A percentile compares a stretch with the other conserved stretches of the same genome.
phyloP scores from a whole-genome alignment of 2,329 filamentous ascomycete genomes.

The Trichoderma harzianum region DNA sequence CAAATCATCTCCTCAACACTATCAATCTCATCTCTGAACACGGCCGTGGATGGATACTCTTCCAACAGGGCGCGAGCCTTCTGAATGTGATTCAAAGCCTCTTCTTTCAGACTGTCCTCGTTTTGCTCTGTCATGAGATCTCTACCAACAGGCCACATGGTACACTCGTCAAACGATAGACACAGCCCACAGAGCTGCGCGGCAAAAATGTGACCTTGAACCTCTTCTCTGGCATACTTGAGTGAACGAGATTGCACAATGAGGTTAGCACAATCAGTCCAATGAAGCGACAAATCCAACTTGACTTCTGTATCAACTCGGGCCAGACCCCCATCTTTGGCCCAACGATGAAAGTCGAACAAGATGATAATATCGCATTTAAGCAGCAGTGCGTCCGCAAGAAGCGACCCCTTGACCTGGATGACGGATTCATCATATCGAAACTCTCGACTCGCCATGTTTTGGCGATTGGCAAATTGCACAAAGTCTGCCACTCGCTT shows the following conservation, averaged over 20 bases:
- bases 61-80: neutral
- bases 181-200: conserved; percentile 45
- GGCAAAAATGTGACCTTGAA: conserved; percentile 49
- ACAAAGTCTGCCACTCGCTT: conserved; percentile 45
- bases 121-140: conserved; percentile 15
- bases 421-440: conserved; percentile 34
- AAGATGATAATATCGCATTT: conserved; percentile 49
- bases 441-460: conserved; percentile 28
- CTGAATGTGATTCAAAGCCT: neutral
- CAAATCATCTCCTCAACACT: conserved; percentile 22
- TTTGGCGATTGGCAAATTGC: conserved; percentile 35
- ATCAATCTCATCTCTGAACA: neutral
- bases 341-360: conserved; percentile 34
- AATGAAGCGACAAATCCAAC: conserved; percentile 31
- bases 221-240: conserved; percentile 40
- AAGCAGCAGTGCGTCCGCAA: conserved; percentile 43
- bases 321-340: neutral
- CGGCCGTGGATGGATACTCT: neutral
- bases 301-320: conserved; percentile 15
- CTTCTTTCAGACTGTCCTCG: conserved; percentile 16
- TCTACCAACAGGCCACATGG: neutral
- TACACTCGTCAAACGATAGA: neutral
- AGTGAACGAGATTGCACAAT: conserved; percentile 36
- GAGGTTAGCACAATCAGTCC: conserved; percentile 39
- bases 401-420: conserved; percentile 38